These are phyloP conservation scores for Dichotomopilus funicola DNA, from an alignment of 2,329 filamentous ascomycete genomes.

Conservation along the genomic window DNA sequence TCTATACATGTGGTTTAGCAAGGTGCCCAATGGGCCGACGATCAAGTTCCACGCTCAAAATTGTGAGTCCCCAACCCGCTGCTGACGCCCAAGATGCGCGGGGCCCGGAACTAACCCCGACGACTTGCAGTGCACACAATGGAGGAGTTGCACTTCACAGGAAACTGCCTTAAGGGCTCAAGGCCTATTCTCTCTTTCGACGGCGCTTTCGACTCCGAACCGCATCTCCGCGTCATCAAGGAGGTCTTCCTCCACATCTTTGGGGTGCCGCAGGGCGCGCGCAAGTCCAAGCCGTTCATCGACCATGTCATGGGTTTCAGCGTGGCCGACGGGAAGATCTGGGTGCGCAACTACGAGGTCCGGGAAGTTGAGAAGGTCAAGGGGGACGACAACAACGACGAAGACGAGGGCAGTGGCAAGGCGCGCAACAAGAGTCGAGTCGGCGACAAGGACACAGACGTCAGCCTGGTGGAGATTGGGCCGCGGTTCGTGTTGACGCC, in stretches of 20 bases:
- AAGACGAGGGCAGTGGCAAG: constrained; percentile 36
- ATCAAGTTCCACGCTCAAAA: constrained; percentile 67
- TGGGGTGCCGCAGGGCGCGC: constrained; percentile 79
- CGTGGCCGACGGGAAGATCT: constrained; percentile 86
- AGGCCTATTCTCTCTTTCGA: constrained; percentile 90
- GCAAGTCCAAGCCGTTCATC: constrained; percentile 91
- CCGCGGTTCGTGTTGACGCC: constrained; percentile 89
- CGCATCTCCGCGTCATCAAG: constrained; percentile 76
- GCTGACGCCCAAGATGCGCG: no score
- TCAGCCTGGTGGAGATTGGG: constrained; percentile 86
- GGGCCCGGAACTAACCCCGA: no score
- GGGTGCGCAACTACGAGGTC: constrained; percentile 93
- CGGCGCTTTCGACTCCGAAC: constrained; percentile 71
- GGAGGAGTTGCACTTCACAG: constrained; percentile 93
- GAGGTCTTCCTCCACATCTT: constrained; percentile 88
- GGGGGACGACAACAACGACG: constrained; percentile 33
- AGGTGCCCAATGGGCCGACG: constrained; percentile 72
- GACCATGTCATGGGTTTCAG: constrained; percentile 94
- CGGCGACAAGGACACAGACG: constrained; percentile 57
- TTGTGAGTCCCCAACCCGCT: constrained; percentile 37
- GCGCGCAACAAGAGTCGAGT: constrained; percentile 32
- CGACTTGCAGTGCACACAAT: constrained; percentile 70
- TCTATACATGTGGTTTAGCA: constrained; percentile 88
- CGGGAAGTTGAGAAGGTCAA: constrained; percentile 67
- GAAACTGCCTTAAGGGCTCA: constrained; percentile 92